These are phyloP conservation scores for Nakaseomyces sp. DNA, from an alignment of 1,139 yeast genomes.

Conservation along the genomic window DNA sequence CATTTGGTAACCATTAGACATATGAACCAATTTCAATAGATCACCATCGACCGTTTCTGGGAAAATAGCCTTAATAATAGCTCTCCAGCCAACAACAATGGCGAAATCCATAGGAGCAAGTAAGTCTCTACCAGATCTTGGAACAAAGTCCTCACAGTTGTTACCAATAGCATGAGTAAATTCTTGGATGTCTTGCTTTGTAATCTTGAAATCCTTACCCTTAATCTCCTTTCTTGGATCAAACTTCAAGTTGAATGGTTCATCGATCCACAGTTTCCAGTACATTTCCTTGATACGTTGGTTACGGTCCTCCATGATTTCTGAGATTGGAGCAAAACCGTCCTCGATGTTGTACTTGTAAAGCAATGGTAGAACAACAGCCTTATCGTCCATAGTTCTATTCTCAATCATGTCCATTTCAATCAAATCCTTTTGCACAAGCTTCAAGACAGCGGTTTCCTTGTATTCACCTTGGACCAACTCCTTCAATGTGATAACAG, in stretches of 20 bases:
- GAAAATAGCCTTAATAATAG: constrained; percentile 94
- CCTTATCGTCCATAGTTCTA: constrained; percentile 69
- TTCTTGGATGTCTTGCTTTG: constrained; percentile 74
- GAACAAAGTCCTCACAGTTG: constrained; percentile 91
- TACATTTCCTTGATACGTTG: constrained; percentile 88
- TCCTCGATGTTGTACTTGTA: constrained; percentile 74
- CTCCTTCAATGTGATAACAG: constrained; percentile 59
- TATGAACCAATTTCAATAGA: constrained; percentile 82
- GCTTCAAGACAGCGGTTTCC: constrained; percentile 59
- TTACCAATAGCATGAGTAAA: constrained; percentile 96
- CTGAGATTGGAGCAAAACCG: constrained; percentile 92
- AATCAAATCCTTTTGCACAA: constrained; percentile 41
- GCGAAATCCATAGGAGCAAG: constrained; percentile 99
- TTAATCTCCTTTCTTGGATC: constrained; percentile 61
- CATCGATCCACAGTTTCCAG: constrained; percentile 96
- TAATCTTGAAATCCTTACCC: constrained; percentile 56
- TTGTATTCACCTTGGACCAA: constrained; percentile 61
- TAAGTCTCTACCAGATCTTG: constrained; percentile 74
- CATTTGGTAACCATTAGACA: constrained; percentile 93
- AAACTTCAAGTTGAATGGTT: constrained; percentile 52
- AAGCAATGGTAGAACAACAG: constrained; percentile 68
- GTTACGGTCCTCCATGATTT: constrained; percentile 84
- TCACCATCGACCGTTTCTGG: constrained; percentile 96
- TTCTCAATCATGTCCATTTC: constrained; percentile 74
- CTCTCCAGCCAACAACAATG: constrained; percentile 96